Evolutionary conservation across 2,329 filamentous ascomycete species (phyloP), one percentile per base, ranked within the genome.

Genomic region (Aspergillus fumigatiaffinis): DNA sequence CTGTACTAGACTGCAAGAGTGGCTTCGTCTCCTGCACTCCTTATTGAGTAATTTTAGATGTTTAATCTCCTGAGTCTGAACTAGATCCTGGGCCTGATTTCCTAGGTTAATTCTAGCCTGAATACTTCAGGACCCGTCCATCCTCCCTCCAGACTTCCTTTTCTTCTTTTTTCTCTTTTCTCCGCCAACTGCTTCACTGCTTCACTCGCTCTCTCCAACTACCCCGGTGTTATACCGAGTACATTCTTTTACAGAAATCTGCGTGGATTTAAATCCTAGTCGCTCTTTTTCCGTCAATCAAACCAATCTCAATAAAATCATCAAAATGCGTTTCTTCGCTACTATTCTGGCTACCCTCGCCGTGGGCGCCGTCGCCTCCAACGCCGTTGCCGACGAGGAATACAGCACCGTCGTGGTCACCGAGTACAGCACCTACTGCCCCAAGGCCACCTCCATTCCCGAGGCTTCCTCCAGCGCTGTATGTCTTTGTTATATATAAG

Each of bases 371-470:
- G 63, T 70, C 53, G 76, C 75, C 56, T 44, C 52, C 49, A 59
- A 56, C 52, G 58, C 72, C 76, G 20, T 63, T 44, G 42, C n/a
- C 6, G 42, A 47, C 7, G 57, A 66, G 49, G 57, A 63, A n/a
- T 56, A 54, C 53, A 81, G 80, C 76, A 90, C 87, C 66, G 84
- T 88, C 80, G 78, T 85, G 64, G 83, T 90, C 63, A 86, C 84
- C 57, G 76, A 79, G 57, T 84, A 84, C 79, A 86, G 83, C 77
- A 91, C 88, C 71, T 90, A 82, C 84, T 91, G 89, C 85, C 87
- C 88, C 23, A 79, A 71, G 65, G 74, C 88, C 67, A 76, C 90
- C 75, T 83, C 82, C 69, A 80, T 88, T 78, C 83, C 81, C 72
- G 79, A 76, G 76, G 79, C 82, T 73, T 89, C 87, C 77, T 89